phyloP scores from a whole-genome alignment of 176 grass and related monocot species.

The Oryza glumipatula region DNA sequence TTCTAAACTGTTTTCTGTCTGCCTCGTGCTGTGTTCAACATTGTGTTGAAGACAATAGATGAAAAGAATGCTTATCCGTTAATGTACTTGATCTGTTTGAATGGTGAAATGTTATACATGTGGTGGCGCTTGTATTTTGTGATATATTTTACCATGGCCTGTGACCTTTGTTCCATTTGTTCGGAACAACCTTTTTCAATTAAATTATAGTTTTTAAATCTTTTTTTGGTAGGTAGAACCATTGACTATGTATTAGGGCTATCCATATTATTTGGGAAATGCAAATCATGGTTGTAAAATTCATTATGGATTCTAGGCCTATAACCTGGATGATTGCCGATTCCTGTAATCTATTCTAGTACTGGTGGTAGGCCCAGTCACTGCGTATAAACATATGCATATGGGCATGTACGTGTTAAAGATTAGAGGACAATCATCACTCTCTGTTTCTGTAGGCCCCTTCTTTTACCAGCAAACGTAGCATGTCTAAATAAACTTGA shows the following conservation, averaged over 20 bases:
- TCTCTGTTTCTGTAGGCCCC: background rate
- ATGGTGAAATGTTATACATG: background rate
- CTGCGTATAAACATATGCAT: background rate
- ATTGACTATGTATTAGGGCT: background rate
- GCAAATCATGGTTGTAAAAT: slow-evolving; percentile 11
- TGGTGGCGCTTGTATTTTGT: slow-evolving; percentile 12
- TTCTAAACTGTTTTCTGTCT: background rate
- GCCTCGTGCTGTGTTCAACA: background rate
- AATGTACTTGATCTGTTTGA: slow-evolving; percentile 15
- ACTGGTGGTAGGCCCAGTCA: background rate
- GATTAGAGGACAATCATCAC: background rate
- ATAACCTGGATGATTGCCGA: background rate
- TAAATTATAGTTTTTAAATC: background rate
- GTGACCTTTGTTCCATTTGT: background rate
- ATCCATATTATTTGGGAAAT: slow-evolving; percentile 3
- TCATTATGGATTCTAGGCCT: slow-evolving; percentile 14
- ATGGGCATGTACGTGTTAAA: background rate
- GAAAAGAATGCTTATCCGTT: background rate
- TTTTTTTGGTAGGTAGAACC: background rate
- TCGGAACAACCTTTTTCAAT: background rate
- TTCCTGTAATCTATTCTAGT: background rate
- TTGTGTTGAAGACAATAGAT: slow-evolving; percentile 24
- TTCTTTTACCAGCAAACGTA: slow-evolving; percentile 1
- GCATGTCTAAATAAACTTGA: slow-evolving; percentile 2
- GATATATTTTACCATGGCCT: slow-evolving; percentile 3